Base-by-base conservation (phyloP, 108 stramenopile genomes). In the Epithemia pelagica region DNA sequence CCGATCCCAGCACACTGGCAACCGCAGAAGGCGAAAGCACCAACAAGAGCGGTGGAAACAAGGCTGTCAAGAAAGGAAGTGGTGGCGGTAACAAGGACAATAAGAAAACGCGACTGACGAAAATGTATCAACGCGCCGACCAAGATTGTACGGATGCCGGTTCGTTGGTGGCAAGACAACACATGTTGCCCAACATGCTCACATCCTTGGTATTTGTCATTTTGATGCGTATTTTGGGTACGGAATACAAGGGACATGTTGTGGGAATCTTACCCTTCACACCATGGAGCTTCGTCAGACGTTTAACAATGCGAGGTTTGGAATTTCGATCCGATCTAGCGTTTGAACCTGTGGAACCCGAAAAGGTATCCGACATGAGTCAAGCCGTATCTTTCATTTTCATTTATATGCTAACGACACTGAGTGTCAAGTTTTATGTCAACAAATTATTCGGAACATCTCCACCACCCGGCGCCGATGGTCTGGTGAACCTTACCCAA, bases 261-360 rank as follows among this genome's bases (percentile, higher is more conserved):
- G 71, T 85, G 62, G 91, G 80, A 52, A 55, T 92, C 7, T 64
- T 93, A 28, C 91, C 91, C 24, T 93, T 90, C 75, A 61, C 73
- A 19, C 91, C 91, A 2, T 85, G 74, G 58, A 29, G 55, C n/a
- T 57, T 88, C 22, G 19, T 93, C 8, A 51, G 58, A 46, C 54
- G 77, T 0, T 21, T 85, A 20, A 78, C 91, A n/a, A 62, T 72
- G 52, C 72, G 85, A 33, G 84, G 87, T 52, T 60, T 93, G 37
- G 77, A 79, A 8, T 72, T 67, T 23, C 63, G 58, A 21, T 52
- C 74, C n/a, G 64, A 71, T 31, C 37, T 46, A 46, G 66, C 77
- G 58, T 57, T 63, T 46, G 65, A 76, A 32, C 22, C 58, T 31
- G 51, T 62, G 1, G 59, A 64, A 62, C 66, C 63, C 33, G 69